Evolutionary conservation across 108 stramenopile species (phyloP).

Genomic region (Discostella pseudostelligera): DNA sequence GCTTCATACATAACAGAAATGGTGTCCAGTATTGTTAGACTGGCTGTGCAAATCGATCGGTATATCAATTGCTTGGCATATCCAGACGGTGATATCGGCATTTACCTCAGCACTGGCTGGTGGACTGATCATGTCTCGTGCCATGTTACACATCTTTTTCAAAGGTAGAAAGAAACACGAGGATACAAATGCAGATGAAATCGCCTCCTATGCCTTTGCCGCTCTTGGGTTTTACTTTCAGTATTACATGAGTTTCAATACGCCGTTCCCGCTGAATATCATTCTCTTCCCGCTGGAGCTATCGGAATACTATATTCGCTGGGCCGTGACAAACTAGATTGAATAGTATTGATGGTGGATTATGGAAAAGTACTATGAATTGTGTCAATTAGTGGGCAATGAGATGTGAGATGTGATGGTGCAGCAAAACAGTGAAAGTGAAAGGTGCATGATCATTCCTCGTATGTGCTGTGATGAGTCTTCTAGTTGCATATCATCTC

Average conservation of each 20-base stretch:
- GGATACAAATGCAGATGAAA: slow-evolving; percentile 81
- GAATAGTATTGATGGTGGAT: no score
- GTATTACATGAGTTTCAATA: slow-evolving; percentile 58
- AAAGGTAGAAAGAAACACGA: slow-evolving; percentile 61
- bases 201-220: slow-evolving; percentile 80
- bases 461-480: no score
- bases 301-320: slow-evolving; percentile 75
- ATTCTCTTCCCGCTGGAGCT: slow-evolving; percentile 78
- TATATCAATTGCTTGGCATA: slow-evolving; percentile 88
- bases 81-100: slow-evolving; percentile 87
- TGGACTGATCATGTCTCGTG: slow-evolving; percentile 85
- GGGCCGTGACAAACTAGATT: slow-evolving; percentile 50
- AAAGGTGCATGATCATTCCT: no score
- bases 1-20: slow-evolving; percentile 40
- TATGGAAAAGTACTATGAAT: no score
- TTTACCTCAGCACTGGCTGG: slow-evolving; percentile 87
- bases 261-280: slow-evolving; percentile 89
- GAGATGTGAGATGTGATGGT: no score
- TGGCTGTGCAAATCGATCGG: slow-evolving; percentile 80
- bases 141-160: slow-evolving; percentile 48
- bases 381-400: no score
- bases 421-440: no score
- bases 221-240: slow-evolving; percentile 86
- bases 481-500: no score
- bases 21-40: slow-evolving; percentile 68